These are phyloP conservation scores for Exophiala viscosa DNA, from an alignment of 2,329 filamentous ascomycete species.

Conservation along the genomic window DNA sequence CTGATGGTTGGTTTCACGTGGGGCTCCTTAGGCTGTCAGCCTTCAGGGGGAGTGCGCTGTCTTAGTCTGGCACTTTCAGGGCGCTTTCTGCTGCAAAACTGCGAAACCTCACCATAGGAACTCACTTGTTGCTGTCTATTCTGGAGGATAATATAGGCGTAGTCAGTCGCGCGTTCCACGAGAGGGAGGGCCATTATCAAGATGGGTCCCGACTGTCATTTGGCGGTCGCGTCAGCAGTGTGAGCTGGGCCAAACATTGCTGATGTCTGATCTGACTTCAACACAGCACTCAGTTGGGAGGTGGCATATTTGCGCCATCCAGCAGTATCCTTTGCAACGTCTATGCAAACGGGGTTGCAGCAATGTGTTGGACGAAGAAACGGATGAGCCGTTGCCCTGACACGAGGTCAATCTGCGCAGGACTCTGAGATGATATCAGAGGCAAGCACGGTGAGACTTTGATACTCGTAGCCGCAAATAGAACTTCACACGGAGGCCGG, in stretches of 20 bases:
- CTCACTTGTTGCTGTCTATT: background rate
- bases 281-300: too few relatives aligned
- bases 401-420: slow-evolving; percentile 3
- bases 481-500: background rate
- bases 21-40: background rate
- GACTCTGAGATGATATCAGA: slow-evolving; percentile 4
- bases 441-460: background rate
- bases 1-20: slow-evolving; percentile 20
- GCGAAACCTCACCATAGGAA: background rate
- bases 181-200: too few relatives aligned
- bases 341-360: background rate
- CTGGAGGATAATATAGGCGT: background rate
- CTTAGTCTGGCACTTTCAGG: slow-evolving; percentile 1
- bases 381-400: background rate
- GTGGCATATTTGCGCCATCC: too few relatives aligned
- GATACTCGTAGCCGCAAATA: background rate
- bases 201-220: background rate
- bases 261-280: too few relatives aligned
- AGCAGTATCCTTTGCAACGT: too few relatives aligned
- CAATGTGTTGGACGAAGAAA: background rate
- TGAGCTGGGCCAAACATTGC: too few relatives aligned
- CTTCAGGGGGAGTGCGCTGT: too few relatives aligned
- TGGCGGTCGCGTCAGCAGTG: too few relatives aligned
- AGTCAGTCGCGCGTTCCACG: background rate
- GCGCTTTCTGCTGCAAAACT: slow-evolving; percentile 2